Percentiles rank a stretch among this genome's conserved stretches.
Conservation (phyloP, 2,329 filamentous ascomycete species). For the Pestalotiopsis sp. region DNA sequence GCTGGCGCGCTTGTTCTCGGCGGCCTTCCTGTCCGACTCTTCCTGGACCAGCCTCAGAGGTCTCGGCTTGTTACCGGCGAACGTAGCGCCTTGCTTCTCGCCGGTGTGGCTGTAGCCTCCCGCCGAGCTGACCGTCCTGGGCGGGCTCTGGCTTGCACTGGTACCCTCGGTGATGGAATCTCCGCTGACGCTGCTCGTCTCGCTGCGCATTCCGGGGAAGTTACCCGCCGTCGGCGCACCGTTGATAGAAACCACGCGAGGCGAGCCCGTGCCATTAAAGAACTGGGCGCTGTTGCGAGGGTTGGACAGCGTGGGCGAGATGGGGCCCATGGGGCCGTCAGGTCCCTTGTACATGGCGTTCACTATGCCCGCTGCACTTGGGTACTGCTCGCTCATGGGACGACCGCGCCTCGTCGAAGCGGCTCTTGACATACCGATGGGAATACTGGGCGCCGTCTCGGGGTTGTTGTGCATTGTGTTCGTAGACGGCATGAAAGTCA, state of each 20-base stretch:
- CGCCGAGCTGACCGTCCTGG: conserved; percentile 41
- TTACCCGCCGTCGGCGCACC: conserved; percentile 57
- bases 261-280: conserved; percentile 45
- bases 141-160: conserved; percentile 50
- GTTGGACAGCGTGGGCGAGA: conserved; percentile 61
- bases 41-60: conserved; percentile 88
- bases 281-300: conserved; percentile 66
- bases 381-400: conserved; percentile 67
- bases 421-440: conserved; percentile 61
- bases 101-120: conserved; percentile 38
- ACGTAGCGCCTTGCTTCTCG: conserved; percentile 59
- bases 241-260: conserved; percentile 46
- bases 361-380: conserved; percentile 70
- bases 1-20: conserved; percentile 61
- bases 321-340: conserved; percentile 62
- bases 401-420: conserved; percentile 55
- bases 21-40: conserved; percentile 52
- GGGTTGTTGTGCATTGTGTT: conserved; percentile 61
- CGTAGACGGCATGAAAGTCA: conserved; percentile 56
- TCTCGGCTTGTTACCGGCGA: conserved; percentile 74
- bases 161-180: conserved; percentile 63
- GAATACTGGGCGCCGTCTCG: conserved; percentile 75
- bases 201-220: conserved; percentile 73
- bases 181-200: conserved; percentile 67
- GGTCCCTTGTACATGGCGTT: conserved; percentile 88